Conservation (phyloP, 1,284 basidiomycete species). For the Gymnopus androsaceus region DNA sequence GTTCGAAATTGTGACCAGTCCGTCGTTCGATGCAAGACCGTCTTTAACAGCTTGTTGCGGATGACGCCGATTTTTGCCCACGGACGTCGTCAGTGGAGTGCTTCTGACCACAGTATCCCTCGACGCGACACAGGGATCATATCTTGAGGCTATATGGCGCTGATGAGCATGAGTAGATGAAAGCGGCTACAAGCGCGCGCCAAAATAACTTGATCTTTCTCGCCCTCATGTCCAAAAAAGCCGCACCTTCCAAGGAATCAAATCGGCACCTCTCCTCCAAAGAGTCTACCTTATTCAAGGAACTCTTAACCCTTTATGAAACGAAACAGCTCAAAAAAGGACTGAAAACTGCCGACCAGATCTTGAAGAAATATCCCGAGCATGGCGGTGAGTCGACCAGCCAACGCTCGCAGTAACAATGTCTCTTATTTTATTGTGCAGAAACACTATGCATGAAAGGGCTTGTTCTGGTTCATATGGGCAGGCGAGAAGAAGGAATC, state of each 20-base stretch:
- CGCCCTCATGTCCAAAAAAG: constrained; percentile 36
- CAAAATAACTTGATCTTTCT: background rate
- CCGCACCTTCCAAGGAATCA: constrained; percentile 23
- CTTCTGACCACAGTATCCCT: too few species aligned
- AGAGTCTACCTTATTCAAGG: constrained; percentile 86
- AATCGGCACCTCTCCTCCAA: constrained; percentile 66
- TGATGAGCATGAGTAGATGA: too few species aligned
- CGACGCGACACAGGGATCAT: too few species aligned
- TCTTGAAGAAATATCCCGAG: constrained; percentile 94
- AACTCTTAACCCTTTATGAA: constrained; percentile 90
- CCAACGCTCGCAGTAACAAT: constrained; percentile 5
- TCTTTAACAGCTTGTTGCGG: too few species aligned
- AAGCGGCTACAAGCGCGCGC: too few species aligned
- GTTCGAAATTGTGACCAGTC: too few species aligned
- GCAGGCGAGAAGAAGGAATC: constrained; percentile 81
- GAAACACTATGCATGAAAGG: constrained; percentile 96
- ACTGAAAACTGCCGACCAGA: constrained; percentile 89
- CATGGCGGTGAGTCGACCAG: constrained; percentile 76
- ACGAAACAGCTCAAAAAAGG: constrained; percentile 88
- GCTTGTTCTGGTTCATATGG: constrained; percentile 82
- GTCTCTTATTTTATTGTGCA: constrained; percentile 32
- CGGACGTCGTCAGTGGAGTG: too few species aligned
- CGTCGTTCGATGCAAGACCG: too few species aligned
- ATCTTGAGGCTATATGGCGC: too few species aligned
- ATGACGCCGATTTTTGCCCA: too few species aligned